Evolutionary conservation across 2,329 filamentous ascomycete species (phyloP), one percentile per base, ranked within the genome.

Genomic region (Helicocarpus griseus): DNA sequence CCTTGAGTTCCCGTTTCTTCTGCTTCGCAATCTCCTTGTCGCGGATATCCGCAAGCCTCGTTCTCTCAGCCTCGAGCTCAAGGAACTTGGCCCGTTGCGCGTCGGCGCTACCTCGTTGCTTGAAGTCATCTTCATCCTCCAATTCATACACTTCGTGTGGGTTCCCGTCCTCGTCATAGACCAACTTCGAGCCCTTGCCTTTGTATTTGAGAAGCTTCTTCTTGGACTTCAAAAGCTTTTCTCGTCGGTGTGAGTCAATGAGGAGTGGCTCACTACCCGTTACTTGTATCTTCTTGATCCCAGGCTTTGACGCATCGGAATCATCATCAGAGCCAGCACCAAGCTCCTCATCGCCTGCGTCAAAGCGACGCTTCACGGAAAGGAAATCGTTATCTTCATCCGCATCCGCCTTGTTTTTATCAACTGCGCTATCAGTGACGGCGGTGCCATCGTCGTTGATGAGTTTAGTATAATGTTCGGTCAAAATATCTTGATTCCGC

Each of bases 181-280:
- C 78, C 6, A 96, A 73, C 66, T 93, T 95, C 38, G 81, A 84
- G 11, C 88, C 86, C 64, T 85, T 86, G 63, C 89, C 87, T 75
- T 89, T 94, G 75, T 88, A 87, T 66, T 95, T 93, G 64, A 89
- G 79, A 58, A 96, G 80, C 69, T 94, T 87, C 77, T 95, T 95
- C 77, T 96, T 97, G 19, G 87, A 94, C 63, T 86, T 86, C 58
- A 97, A 80, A n/a, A 95, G 79, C 73, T 96, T 97, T 71, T 95
- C 91, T 59, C 89, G 85, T 22, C 93, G 88, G 69, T 97, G 94
- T 11, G 89, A 95, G 73, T 98, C 93, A 56, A 98, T 82, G 19
- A 95, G 73, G 41, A 95, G 77, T 1, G 87, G 81, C 26, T 86
- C 81, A 41, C 76, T 73, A 55, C 85, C 77, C 36, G 79, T 71